Evolutionary conservation across 2,329 filamentous ascomycete species (phyloP).

Genomic region (Talaromyces marneffei): DNA sequence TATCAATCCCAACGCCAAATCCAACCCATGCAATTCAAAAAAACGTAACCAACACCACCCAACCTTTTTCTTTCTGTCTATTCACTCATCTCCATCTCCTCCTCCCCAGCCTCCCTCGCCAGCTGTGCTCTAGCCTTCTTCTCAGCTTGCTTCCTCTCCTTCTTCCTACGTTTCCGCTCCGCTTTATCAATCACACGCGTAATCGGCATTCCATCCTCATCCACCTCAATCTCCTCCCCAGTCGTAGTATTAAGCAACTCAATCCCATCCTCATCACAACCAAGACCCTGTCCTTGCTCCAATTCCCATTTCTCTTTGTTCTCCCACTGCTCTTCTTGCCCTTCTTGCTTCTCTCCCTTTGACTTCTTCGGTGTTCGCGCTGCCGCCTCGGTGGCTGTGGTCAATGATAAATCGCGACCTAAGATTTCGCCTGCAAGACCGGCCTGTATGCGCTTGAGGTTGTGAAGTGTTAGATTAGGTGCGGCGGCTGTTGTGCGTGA

Average conservation of each 20-base stretch:
- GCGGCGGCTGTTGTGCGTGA: constrained; percentile 37
- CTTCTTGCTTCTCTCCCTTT: constrained; percentile 19
- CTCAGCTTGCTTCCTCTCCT: constrained; percentile 46
- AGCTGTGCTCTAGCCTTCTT: constrained; percentile 29
- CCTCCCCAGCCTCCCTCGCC: constrained; percentile 20
- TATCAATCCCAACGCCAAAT: constrained; percentile 5
- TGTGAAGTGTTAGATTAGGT: constrained; percentile 41
- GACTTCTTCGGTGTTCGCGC: constrained; percentile 17
- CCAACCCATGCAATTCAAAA: constrained; percentile 1
- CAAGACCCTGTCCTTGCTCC: constrained; percentile 25
- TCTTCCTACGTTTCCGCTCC: constrained; percentile 52
- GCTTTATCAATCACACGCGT: constrained; percentile 42
- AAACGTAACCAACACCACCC: background rate
- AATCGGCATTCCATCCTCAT: constrained; percentile 28
- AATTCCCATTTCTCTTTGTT: constrained; percentile 33
- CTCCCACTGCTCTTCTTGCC: constrained; percentile 21
- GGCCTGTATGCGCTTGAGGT: constrained; percentile 41
- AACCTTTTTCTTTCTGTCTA: constrained; percentile 8
- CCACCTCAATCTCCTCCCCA: constrained; percentile 31
- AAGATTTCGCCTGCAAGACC: constrained; percentile 39
- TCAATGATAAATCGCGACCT: constrained; percentile 36
- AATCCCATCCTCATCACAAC: constrained; percentile 1
- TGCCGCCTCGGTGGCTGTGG: constrained; percentile 20
- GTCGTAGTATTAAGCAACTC: constrained; percentile 20
- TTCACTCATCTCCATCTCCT: constrained; percentile 12